A percentile compares a stretch with the other conserved stretches of the same genome.
phyloP scores from a whole-genome alignment of 257 asterid genomes.

The Oldenlandia corymbosa region DNA sequence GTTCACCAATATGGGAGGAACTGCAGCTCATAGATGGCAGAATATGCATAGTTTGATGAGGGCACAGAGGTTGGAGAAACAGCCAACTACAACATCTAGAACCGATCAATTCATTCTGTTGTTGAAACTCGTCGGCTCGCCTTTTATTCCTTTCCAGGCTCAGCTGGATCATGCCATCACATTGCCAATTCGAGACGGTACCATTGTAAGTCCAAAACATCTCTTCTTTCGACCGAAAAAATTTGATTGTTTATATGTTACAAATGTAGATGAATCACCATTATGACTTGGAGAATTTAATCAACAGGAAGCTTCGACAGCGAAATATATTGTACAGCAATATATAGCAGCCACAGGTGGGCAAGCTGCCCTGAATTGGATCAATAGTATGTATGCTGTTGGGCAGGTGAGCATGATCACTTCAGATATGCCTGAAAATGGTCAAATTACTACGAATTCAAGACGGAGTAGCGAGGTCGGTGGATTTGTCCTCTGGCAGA shows the following conservation, averaged over 20 bases:
- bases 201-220: slow-evolving; percentile 47
- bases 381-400: slow-evolving; percentile 80
- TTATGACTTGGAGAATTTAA: too few relatives aligned
- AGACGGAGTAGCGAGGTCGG: slow-evolving; percentile 49
- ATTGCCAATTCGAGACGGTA: slow-evolving; percentile 51
- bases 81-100: slow-evolving; percentile 18
- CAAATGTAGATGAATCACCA: too few relatives aligned
- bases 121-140: slow-evolving; percentile 73
- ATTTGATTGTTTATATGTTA: background rate
- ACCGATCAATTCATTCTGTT: slow-evolving; percentile 67
- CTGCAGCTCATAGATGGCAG: slow-evolving; percentile 62
- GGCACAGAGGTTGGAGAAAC: slow-evolving; percentile 33
- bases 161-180: slow-evolving; percentile 49
- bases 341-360: slow-evolving; percentile 94
- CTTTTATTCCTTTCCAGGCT: slow-evolving; percentile 68
- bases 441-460: slow-evolving; percentile 9
- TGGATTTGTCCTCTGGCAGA: slow-evolving; percentile 91
- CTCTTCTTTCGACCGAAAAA: background rate
- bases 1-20: slow-evolving; percentile 66
- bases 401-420: slow-evolving; percentile 78
- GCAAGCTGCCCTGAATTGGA: slow-evolving; percentile 42
- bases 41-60: slow-evolving; percentile 65
- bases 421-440: slow-evolving; percentile 31
- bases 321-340: slow-evolving; percentile 90
- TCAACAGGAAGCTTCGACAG: slow-evolving; percentile 69